Conservation (phyloP, 208 protist species). For the Trypanosoma rangeli region DNA sequence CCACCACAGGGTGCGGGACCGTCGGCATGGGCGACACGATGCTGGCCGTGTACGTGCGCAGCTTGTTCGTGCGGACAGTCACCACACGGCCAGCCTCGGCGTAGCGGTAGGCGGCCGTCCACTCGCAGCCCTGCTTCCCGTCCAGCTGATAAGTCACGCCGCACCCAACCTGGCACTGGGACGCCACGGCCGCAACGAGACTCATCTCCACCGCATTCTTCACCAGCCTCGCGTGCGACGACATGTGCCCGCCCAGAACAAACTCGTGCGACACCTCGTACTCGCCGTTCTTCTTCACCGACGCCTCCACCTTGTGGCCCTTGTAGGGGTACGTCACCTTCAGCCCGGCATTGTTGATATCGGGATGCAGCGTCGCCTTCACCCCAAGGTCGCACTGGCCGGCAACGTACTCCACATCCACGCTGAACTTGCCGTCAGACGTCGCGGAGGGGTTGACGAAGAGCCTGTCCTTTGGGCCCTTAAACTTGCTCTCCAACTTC, state of each 20-base stretch:
- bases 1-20: slow-evolving; percentile 6
- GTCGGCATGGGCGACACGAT: slow-evolving; percentile 34
- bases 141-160: slow-evolving; percentile 53
- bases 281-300: slow-evolving; percentile 14
- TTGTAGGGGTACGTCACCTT: slow-evolving; percentile 38
- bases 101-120: slow-evolving; percentile 61
- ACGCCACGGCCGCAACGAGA: slow-evolving; percentile 50
- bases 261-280: slow-evolving; percentile 55
- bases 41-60: slow-evolving; percentile 51
- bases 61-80: slow-evolving; percentile 50
- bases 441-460: slow-evolving; percentile 57
- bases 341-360: slow-evolving; percentile 33
- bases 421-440: slow-evolving; percentile 38
- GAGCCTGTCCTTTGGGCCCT: slow-evolving; percentile 55
- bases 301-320: slow-evolving; percentile 63
- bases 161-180: slow-evolving; percentile 59
- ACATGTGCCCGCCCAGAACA: slow-evolving; percentile 37
- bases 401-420: slow-evolving; percentile 61
- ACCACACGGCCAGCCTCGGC: slow-evolving; percentile 38
- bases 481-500: slow-evolving; percentile 83
- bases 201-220: slow-evolving; percentile 57
- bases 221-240: slow-evolving; percentile 71
- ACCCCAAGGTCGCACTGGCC: slow-evolving; percentile 36
- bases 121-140: slow-evolving; percentile 55
- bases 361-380: slow-evolving; percentile 56